Evolutionary conservation across 257 asterid genomes (phyloP), one percentile per base, ranked within the genome.

Genomic region (Jasminum sambac): DNA sequence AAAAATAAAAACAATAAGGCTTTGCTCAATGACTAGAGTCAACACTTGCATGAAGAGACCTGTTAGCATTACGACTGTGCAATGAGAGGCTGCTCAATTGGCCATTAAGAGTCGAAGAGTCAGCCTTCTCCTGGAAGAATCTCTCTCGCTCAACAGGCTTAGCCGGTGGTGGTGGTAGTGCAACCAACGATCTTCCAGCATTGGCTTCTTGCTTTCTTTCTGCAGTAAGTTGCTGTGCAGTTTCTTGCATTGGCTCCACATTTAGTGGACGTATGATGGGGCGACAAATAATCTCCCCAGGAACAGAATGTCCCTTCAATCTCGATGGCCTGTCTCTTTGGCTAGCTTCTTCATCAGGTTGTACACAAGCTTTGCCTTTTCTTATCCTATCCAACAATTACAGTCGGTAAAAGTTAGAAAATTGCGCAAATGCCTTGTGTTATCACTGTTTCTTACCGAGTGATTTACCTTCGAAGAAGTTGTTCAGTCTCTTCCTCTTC

Each of bases 121-220:
- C 97, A 16, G 71, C 52, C 77, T 84, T 90, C 68, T 86, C 95
- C 77, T 88, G 89, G 74, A 94, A 94, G 80, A 91, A 91, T 73
- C 75, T 91, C 72, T 94, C 96, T 57, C 99, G 83, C 86, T 94
- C 99, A 16, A 82, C 85, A 24, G 87, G 96, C 72, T 89, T 94
- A 55, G 99, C 91, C 5, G 99, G 99, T 42, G 98, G 98, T 1
- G 97, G 97, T 58, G 99, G 97, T 79, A 91, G 81, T 63, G 85
- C 52, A 19, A 81, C 97, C 5, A 80, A 75, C 8, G 81, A 63
- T 77, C 46, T 84, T 39, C 69, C 75, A 60, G 8, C 14, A 65
- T 66, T 63, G 24, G 64, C 21, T 72, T 78, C 84, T 57, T 73
- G 81, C 67, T 74, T 85, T 69, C 64, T 50, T 44, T 64, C 72